phyloP scores from a whole-genome alignment of 129 eudicot genomes.

The Tagetes patula region DNA sequence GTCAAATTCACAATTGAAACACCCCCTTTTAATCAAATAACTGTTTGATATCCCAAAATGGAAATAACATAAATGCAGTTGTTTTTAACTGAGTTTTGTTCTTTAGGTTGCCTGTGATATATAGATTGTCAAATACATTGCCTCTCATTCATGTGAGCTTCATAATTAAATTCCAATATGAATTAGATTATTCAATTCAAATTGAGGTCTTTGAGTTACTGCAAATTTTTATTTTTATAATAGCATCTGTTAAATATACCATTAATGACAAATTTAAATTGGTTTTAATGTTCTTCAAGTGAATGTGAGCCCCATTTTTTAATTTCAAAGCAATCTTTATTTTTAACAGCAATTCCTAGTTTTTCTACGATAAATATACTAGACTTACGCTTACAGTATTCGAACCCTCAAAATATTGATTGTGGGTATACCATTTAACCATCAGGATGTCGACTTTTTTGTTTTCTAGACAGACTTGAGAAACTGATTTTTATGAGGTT shows the following conservation, averaged over 20 bases:
- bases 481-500: slow-evolving; percentile 8
- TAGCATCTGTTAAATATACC: slow-evolving; percentile 25
- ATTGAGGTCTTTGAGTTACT: slow-evolving; percentile 23
- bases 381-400: no score
- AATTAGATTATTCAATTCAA: slow-evolving; percentile 21
- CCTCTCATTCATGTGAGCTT: slow-evolving; percentile 23
- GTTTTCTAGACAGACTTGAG: neutral
- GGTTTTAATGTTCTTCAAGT: slow-evolving; percentile 28
- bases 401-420: no score
- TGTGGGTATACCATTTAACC: no score
- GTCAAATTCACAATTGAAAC: slow-evolving; percentile 30
- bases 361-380: no score
- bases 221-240: slow-evolving; percentile 23
- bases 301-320: slow-evolving; percentile 24
- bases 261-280: slow-evolving; percentile 28
- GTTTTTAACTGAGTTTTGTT: slow-evolving; percentile 25
- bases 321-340: neutral
- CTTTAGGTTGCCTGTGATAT: slow-evolving; percentile 22
- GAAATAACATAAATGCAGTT: slow-evolving; percentile 32
- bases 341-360: no score
- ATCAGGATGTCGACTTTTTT: no score
- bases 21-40: slow-evolving; percentile 23
- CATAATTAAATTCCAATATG: slow-evolving; percentile 28
- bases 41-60: slow-evolving; percentile 20
- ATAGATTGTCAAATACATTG: slow-evolving; percentile 30